Base-by-base conservation (phyloP, 176 grass and related monocot species). In the Dactylis glomerata region DNA sequence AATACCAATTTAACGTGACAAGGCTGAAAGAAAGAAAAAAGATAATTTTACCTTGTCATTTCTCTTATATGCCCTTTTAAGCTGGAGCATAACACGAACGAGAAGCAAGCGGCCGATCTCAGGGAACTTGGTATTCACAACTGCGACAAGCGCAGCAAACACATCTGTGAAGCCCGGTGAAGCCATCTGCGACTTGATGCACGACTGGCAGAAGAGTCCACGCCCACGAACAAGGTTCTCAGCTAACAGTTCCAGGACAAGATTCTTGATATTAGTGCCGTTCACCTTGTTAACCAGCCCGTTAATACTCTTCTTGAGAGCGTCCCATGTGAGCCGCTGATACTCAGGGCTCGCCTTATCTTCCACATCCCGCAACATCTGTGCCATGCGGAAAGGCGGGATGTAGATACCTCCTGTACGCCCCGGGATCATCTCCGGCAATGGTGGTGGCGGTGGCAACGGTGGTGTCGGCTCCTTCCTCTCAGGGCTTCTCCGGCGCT, bases 211-310 rank as follows among this genome's bases (percentile, higher is more conserved):
- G 87, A 94, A 96, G 46, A 96, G 91, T 3, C 96, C 96, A 62
- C 96, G 47, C 23, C 93, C 96, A 19, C 91, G 90, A 51, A 98
- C 91, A 61, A 98, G 88, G 75, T 94, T 98, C 91, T 98, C 96
- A 1, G 91, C 80, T 0, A 98, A 87, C 28, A 98, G 89, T 91
- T 98, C 93, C 0, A 89, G 96, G 68, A 96, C 89, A 2, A 98
- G 92, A 83, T 98, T 98, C 85, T 98, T 98, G 79, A 94, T 96
- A 74, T 98, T 98, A 22, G 91, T 94, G 13, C 89, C 93, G 67
- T 96, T 98, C 54, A 98, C 93, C 74, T 98, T 98, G 41, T 98
- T 98, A 5, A 98, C 93, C 11, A 98, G 74, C 7, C 96, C 96
- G 23, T 98, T 98, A 62, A 98, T 98, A 9, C 93, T 92, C 88